Evolutionary conservation across 139 green algal genomes (phyloP), one percentile per base, ranked within the genome.

Genomic region (Chlamydomonas eustigma): DNA sequence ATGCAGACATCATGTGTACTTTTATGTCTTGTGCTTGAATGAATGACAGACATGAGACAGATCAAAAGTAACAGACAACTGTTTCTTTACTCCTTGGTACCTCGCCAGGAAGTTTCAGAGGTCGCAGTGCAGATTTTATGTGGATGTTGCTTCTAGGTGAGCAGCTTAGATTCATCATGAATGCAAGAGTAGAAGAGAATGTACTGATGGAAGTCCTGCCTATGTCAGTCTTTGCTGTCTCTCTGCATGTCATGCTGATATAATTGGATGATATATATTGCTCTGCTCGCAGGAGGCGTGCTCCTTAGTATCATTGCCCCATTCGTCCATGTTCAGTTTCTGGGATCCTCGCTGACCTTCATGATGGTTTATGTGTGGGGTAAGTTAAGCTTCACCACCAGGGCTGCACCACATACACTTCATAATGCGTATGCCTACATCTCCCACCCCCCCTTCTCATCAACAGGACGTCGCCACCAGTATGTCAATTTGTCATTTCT

Each of bases 341-440:
- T 99, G 39, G 96, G 96, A 18, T 91, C 89, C 18, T 93, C 85
- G 4, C 88, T 99, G 2, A 98, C 96, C 0, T 99, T 98, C 87
- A 99, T 99, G 93, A 94, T 98, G 90, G 93, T 95, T 69, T 99
- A 99, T 75, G 96, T 99, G 12, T 99, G 96, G 96, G 94, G 91
- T 35, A 22, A 58, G 44, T 58, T 12, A 18, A 12, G 44, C 44
- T 28, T 12, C 12, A 58, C 12, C 12, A 58, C 12, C 44, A 58
- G 44, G n/a, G n/a, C n/a, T n/a, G n/a, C n/a, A n/a, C n/a, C n/a
- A n/a, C n/a, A n/a, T n/a, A n/a, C n/a, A n/a, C n/a, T n/a, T n/a
- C n/a, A n/a, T n/a, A n/a, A n/a, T n/a, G n/a, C n/a, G n/a, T n/a
- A n/a, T n/a, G n/a, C n/a, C n/a, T n/a, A n/a, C n/a, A n/a, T n/a